Conservation (phyloP, 805 yeast species). For the Ogataea pignaliae region DNA sequence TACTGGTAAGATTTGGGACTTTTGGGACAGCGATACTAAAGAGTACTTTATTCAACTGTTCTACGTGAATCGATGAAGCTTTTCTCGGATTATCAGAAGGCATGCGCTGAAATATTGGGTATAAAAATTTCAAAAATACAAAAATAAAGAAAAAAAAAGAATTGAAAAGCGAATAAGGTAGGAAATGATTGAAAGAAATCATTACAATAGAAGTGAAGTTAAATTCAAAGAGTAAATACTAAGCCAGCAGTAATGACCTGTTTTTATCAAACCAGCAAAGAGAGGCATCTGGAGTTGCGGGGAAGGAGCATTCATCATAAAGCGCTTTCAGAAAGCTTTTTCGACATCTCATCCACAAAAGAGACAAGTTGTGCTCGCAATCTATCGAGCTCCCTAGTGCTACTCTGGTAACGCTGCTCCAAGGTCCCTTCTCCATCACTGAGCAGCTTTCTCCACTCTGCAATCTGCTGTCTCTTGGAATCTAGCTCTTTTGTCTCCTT, state of each 20-base stretch:
- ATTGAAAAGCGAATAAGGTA: too few relatives aligned
- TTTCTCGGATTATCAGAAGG: too few relatives aligned
- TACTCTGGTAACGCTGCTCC: conserved; percentile 49
- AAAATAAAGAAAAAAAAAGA: too few relatives aligned
- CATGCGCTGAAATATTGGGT: too few relatives aligned
- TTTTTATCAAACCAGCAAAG: too few relatives aligned
- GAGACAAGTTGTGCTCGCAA: conserved; percentile 51
- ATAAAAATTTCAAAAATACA: too few relatives aligned
- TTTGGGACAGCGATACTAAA: conserved; percentile 67
- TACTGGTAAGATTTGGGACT: conserved; percentile 54
- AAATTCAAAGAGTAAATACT: too few relatives aligned
- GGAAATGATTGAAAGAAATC: too few relatives aligned
- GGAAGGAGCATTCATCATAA: too few relatives aligned
- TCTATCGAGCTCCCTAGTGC: conserved; percentile 49
- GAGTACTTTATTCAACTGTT: conserved; percentile 70
- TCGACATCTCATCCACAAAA: conserved; percentile 50
- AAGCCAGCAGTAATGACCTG: too few relatives aligned
- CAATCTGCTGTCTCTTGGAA: conserved; percentile 40
- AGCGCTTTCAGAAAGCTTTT: conserved; percentile 14
- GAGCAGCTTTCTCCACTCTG: conserved; percentile 25
- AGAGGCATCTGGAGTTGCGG: too few relatives aligned
- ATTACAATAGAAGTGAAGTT: too few relatives aligned
- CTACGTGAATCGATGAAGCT: conserved; percentile 31
- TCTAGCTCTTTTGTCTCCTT: conserved; percentile 45
- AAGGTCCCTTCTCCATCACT: conserved; percentile 30